Conservation (phyloP, 176 grass and related monocot genomes). For the Saccharum officinarum region DNA sequence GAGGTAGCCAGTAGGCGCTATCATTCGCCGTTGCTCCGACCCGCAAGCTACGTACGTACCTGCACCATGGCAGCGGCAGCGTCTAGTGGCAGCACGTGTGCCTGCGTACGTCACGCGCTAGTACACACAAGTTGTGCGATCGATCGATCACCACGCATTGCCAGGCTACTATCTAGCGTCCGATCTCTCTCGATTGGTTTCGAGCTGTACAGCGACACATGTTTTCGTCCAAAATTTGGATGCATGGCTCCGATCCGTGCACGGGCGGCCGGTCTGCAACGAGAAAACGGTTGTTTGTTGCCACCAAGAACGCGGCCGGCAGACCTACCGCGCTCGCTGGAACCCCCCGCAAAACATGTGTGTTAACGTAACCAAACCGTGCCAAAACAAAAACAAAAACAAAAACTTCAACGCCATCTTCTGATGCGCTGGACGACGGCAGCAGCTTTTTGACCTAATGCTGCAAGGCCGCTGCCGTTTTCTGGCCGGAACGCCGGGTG, state of each 20-base stretch:
- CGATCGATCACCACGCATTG: background rate
- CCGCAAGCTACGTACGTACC: constrained; percentile 28
- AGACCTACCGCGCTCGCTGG: background rate
- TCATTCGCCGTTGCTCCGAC: constrained; percentile 29
- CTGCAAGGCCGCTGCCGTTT: too few relatives aligned
- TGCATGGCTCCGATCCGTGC: background rate
- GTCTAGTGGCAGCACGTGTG: background rate
- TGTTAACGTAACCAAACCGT: background rate
- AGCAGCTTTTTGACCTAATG: background rate
- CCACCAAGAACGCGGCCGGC: background rate
- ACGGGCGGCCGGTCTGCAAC: background rate
- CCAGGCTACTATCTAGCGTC: background rate
- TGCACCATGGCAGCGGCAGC: background rate
- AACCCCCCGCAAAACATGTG: background rate
- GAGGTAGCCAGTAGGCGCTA: constrained; percentile 1
- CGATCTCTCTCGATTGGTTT: background rate
- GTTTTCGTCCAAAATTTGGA: background rate
- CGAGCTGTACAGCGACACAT: background rate
- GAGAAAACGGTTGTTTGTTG: background rate
- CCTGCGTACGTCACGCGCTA: too few relatives aligned
- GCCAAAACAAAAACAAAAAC: background rate
- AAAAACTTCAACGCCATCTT: background rate
- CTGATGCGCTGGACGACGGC: background rate
- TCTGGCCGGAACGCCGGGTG: too few relatives aligned
- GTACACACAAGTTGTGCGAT: background rate